Conservation (phyloP, 108 stramenopile genomes). For the Seminavis robusta region DNA sequence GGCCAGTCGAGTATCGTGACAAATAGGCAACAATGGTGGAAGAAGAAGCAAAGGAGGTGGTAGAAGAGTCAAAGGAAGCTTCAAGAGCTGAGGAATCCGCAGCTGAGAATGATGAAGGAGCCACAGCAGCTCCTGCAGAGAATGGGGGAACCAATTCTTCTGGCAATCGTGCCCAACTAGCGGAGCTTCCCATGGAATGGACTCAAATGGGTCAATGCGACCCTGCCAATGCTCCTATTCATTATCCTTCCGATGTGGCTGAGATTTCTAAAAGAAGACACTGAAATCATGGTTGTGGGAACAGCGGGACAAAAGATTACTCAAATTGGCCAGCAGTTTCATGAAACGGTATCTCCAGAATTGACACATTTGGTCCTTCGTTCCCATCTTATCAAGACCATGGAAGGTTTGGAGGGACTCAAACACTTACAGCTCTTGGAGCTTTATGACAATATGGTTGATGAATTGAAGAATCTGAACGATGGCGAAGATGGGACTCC, state of each 20-base stretch:
- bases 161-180: too few species aligned
- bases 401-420: conserved; percentile 69
- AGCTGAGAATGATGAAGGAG: too few species aligned
- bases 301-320: conserved; percentile 88
- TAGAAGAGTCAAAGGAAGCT: too few species aligned
- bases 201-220: conserved; percentile 38
- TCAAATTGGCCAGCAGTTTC: conserved; percentile 54
- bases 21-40: too few species aligned
- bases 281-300: conserved; percentile 68
- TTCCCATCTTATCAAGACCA: conserved; percentile 69
- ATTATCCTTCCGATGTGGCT: conserved; percentile 73
- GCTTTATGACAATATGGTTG: conserved; percentile 94
- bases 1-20: too few species aligned
- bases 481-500: conserved; percentile 36
- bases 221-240: conserved; percentile 21
- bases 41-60: too few species aligned
- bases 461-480: conserved; percentile 45
- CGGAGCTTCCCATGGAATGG: conserved; percentile 66
- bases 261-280: conserved; percentile 34
- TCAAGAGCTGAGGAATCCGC: too few species aligned
- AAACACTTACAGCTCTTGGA: conserved; percentile 76
- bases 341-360: conserved; percentile 11
- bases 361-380: conserved; percentile 62
- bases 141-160: too few species aligned
- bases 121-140: too few species aligned